Conservation (phyloP, 805 yeast species). For the Cephaloascus albidus region DNA sequence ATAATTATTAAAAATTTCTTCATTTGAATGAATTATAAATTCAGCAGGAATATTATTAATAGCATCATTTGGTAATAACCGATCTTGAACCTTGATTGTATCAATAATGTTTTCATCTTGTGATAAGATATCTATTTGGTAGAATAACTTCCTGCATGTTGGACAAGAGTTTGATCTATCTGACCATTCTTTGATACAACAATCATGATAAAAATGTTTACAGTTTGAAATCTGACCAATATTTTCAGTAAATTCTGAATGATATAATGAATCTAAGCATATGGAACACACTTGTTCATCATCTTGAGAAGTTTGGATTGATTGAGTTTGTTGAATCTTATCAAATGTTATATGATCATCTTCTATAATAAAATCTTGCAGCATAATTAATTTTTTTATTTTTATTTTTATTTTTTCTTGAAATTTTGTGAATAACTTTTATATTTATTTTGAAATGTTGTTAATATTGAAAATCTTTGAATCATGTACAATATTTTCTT, state of each 20-base stretch:
- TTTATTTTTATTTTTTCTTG: not conserved
- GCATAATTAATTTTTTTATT: slow-evolving; percentile 1
- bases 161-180: slow-evolving; percentile 51
- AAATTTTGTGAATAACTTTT: not conserved
- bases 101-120: slow-evolving; percentile 3
- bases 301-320: not conserved
- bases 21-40: slow-evolving; percentile 13
- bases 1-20: slow-evolving; percentile 1
- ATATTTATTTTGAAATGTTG: not conserved
- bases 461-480: not conserved
- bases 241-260: slow-evolving; percentile 6
- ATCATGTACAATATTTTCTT: not conserved
- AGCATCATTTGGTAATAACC: slow-evolving; percentile 21
- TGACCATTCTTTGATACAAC: slow-evolving; percentile 52
- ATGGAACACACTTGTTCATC: slow-evolving; percentile 44
- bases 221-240: slow-evolving; percentile 32
- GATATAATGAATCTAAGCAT: slow-evolving; percentile 37
- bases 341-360: not conserved
- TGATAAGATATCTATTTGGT: slow-evolving; percentile 22
- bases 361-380: slow-evolving; percentile 14
- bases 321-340: not conserved
- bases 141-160: slow-evolving; percentile 42
- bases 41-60: slow-evolving; percentile 27
- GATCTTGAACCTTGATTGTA: slow-evolving; percentile 17
- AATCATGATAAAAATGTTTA: slow-evolving; percentile 45